phyloP scores from a whole-genome alignment of 2,329 filamentous ascomycete species.

The Phyllosticta paracitricarpa region DNA sequence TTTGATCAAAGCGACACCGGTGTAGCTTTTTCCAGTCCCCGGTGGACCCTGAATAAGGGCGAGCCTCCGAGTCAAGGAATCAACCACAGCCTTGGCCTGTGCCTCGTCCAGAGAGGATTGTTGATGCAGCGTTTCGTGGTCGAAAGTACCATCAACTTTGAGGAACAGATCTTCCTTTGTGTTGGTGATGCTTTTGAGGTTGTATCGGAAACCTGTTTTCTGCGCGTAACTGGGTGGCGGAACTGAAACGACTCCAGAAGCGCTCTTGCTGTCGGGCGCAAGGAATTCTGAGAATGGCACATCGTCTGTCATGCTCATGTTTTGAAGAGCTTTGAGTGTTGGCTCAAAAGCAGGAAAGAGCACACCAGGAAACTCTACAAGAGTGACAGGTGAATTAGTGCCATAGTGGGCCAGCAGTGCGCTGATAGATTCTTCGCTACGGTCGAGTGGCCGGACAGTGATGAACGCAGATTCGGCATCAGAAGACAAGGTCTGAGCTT shows the following conservation, averaged over 20 bases:
- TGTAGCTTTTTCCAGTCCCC: slow-evolving; percentile 58
- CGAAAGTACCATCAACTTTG: background rate
- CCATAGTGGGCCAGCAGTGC: slow-evolving; percentile 12
- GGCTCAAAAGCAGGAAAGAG: slow-evolving; percentile 23
- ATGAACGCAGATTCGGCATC: slow-evolving; percentile 11
- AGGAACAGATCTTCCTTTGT: slow-evolving; percentile 9
- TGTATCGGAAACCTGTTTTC: slow-evolving; percentile 15
- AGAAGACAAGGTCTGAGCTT: background rate
- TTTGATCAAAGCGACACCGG: slow-evolving; percentile 50
- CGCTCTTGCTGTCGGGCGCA: slow-evolving; percentile 13
- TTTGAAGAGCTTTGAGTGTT: slow-evolving; percentile 15
- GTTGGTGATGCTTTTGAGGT: slow-evolving; percentile 12
- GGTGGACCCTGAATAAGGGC: slow-evolving; percentile 61
- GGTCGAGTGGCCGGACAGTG: slow-evolving; percentile 13
- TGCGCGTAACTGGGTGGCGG: slow-evolving; percentile 21
- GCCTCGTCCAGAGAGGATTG: slow-evolving; percentile 38
- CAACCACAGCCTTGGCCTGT: slow-evolving; percentile 42
- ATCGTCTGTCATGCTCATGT: slow-evolving; percentile 16
- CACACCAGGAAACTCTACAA: slow-evolving; percentile 21
- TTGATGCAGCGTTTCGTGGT: slow-evolving; percentile 12
- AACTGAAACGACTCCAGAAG: slow-evolving; percentile 7
- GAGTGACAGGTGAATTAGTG: background rate
- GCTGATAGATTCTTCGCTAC: slow-evolving; percentile 12
- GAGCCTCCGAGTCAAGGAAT: slow-evolving; percentile 43
- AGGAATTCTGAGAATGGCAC: slow-evolving; percentile 23